Base-by-base conservation (phyloP, 2,329 filamentous ascomycete genomes). In the Kalmusia sp. region DNA sequence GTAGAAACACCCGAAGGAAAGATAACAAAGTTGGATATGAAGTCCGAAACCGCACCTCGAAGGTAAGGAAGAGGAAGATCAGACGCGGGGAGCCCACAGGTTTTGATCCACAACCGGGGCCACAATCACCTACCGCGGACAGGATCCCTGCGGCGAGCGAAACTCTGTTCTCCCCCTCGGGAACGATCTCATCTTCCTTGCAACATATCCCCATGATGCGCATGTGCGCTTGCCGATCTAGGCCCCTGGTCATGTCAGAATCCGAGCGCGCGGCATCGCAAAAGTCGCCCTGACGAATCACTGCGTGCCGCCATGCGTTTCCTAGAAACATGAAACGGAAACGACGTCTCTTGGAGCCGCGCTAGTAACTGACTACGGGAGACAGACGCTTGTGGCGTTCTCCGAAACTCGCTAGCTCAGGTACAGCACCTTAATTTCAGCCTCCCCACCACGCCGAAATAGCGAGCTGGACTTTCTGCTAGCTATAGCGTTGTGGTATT, bases 311-410 rank as follows among this genome's bases (percentile, higher is more conserved):
- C 33, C 44, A 43, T 50, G 54, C 55, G 52, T 57, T 35, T 39
- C 46, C 57, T 53, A 11, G 31, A 61, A 66, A 70, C 64, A 50
- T 70, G 67, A 72, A 71, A 72, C 69, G 62, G 50, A 60, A 61
- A 61, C 62, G 59, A 49, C 49, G 56, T 52, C 43, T 52, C 46
- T 33, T 8, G 24, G 47, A 45, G 15, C 17, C 21, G 48, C 50
- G 50, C 57, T 60, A 64, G 63, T 59, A 56, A 61, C 34, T n/a
- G 38, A 11, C 43, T 55, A 39, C 44, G 59, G 48, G 50, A 59
- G 51, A 56, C 45, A 58, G 50, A 52, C 63, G 67, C 63, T 63
- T 62, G 57, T 63, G 63, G 67, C 68, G 67, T 60, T 49, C 50
- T 54, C 40, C 63, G 57, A 67, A 57, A 71, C 65, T 41, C 44